Base-by-base conservation (phyloP, 345 rosid genomes). In the Adansonia digitata region DNA sequence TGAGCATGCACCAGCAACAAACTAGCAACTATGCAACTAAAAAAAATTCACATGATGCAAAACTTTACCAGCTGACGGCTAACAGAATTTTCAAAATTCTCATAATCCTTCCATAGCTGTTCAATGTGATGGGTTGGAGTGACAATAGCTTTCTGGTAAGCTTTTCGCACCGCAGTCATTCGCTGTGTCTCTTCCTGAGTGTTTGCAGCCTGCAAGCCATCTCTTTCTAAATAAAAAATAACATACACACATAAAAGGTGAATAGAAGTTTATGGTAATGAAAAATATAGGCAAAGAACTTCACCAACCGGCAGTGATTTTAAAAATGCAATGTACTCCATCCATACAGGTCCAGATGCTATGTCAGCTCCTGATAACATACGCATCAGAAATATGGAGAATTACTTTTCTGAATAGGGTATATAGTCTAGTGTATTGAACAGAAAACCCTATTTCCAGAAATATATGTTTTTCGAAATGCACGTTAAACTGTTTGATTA, bases 31-130 rank as follows among this genome's bases (percentile, higher is more conserved):
- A 31, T 26, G 45, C 24, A 55, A 40, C 68, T 49, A 34, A 68
- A 69, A 64, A 57, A 76, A 27, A 40, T 24, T 77, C 78, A 83
- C 85, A 77, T 53, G 42, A 55, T 20, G 51, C 48, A 37, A 51
- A 74, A 29, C 29, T 20, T 84, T 94, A 94, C 98, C 97, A 92
- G 81, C 75, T 92, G 98, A 62, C 97, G 92, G 86, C 86, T 94
- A 69, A 91, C 97, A 73, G 97, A 86, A 80, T 92, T 94, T 81
- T 94, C 98, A 46, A 94, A 94, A 86, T 81, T 84, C 80, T 92
- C 98, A 78, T 92, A 94, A 46, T 92, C 98, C 82, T 81, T 92
- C 98, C 98, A 94, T 34, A 94, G 92, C 81, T 94, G 98, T 67
- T 94, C 98, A 77, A 92, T 86, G 40, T 91, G 94, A 85, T 91